phyloP scores from a whole-genome alignment of 2,329 filamentous ascomycete species.

The Claviceps arundinis region DNA sequence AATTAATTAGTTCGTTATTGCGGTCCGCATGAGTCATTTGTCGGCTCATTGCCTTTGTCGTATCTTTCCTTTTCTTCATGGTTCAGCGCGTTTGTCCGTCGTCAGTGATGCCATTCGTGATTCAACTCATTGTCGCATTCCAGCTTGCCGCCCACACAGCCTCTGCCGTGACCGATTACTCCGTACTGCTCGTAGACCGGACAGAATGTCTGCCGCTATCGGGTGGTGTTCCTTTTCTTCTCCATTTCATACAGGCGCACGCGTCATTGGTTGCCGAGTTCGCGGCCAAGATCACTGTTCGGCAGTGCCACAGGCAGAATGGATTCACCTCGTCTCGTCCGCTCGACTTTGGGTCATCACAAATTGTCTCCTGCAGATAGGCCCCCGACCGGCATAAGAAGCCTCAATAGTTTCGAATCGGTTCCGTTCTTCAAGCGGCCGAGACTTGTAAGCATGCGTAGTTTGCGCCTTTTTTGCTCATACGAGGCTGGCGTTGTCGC shows the following conservation, averaged over 20 bases:
- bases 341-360: slow-evolving; percentile 20
- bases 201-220: slow-evolving; percentile 7
- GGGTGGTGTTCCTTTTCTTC: slow-evolving; percentile 8
- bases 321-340: background rate
- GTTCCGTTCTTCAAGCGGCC: background rate
- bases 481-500: background rate
- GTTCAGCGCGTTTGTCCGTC: background rate
- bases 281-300: slow-evolving; percentile 16
- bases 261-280: slow-evolving; percentile 4
- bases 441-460: background rate
- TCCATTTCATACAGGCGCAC: background rate
- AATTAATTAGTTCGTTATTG: slow-evolving; percentile 6
- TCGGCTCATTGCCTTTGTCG: background rate
- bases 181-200: background rate
- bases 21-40: slow-evolving; percentile 20
- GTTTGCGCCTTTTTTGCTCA: background rate
- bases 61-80: background rate
- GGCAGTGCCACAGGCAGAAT: background rate
- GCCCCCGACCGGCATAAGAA: background rate
- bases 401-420: background rate
- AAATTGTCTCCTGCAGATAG: slow-evolving; percentile 5
- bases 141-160: slow-evolving; percentile 13
- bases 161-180: background rate
- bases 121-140: slow-evolving; percentile 19
- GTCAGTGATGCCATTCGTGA: background rate